Evolutionary conservation across 768 basidiomycete species (phyloP), one percentile per base, ranked within the genome.

Genomic region (Fistulinella prunicolor): DNA sequence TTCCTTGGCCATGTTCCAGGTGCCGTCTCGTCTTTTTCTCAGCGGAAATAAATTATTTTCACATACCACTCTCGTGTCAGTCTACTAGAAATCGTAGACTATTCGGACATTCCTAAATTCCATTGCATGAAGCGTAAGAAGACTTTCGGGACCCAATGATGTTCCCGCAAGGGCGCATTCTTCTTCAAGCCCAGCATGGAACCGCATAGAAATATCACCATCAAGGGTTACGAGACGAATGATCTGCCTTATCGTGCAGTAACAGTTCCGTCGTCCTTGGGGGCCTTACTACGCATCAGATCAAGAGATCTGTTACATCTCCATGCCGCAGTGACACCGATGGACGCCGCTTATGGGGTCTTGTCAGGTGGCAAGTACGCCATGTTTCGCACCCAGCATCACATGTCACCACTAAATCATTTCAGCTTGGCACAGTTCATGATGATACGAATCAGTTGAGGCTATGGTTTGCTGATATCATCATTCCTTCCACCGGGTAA

Each of bases 391-490:
- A 44, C 20, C 34, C 38, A 3, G 28, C 5, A 36, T 53, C 42
- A 47, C 38, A 24, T 36, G 38, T 17, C 44, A 49, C 9, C 34
- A n/a, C 38, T 22, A 42, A 24, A 53, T 49, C 35, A 9, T 36
- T 42, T n/a, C 46, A 21, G 39, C 39, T 47, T 21, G 28, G 26
- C 34, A 12, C 13, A 21, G 19, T 26, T 51, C 44, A 35, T 28
- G 34, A 47, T 19, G 42, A 42, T 39, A 47, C 45, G n/a, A 32
- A 48, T 53, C 51, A 21, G 34, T 40, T 17, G 38, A 55, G 59
- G 59, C 53, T 53, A 53, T 63, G 61, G 24, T 41, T 32, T 32
- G 21, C 22, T 42, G 44, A 59, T 29, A 39, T 39, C 22, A 37
- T 45, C 35, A 10, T 6, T 3, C 37, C 30, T 40, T 36, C 32